Conservation (phyloP, 768 basidiomycete species). For the Mycena floridula region DNA sequence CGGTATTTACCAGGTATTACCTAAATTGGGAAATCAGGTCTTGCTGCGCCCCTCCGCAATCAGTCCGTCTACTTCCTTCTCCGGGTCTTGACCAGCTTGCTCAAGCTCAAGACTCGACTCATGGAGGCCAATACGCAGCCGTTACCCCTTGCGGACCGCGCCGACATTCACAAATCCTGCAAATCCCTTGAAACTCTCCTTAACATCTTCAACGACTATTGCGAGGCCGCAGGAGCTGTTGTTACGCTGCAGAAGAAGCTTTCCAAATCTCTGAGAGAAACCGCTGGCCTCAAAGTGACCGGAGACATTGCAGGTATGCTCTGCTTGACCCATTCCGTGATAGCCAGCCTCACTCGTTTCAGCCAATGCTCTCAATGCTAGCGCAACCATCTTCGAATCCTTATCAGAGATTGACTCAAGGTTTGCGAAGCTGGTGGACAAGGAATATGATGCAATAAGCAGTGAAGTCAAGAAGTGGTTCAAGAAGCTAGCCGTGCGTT, state of each 20-base stretch:
- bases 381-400: conserved; percentile 62
- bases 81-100: too few relatives aligned
- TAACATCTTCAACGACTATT: conserved; percentile 65
- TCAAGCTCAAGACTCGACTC: too few relatives aligned
- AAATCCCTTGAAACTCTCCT: conserved; percentile 67
- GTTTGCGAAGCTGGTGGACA: conserved; percentile 69
- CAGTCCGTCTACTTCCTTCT: too few relatives aligned
- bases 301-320: conserved; percentile 55
- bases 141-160: conserved; percentile 59
- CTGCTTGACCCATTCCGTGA: too few relatives aligned
- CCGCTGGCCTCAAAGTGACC: conserved; percentile 53
- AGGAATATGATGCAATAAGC: conserved; percentile 61
- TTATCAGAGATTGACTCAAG: conserved; percentile 67
- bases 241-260: conserved; percentile 70
- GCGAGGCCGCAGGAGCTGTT: conserved; percentile 59
- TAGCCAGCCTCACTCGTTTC: conserved; percentile 4
- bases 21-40: too few relatives aligned
- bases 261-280: conserved; percentile 62
- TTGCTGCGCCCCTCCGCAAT: too few relatives aligned
- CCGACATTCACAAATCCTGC: conserved; percentile 78
- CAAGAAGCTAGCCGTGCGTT: conserved; percentile 66
- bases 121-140: too few relatives aligned
- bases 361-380: conserved; percentile 67
- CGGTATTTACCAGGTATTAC: too few relatives aligned
- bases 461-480: conserved; percentile 80